Evolutionary conservation across 129 eudicot genomes (phyloP), one percentile per base, ranked within the genome.

Genomic region (Escallonia rubra): DNA sequence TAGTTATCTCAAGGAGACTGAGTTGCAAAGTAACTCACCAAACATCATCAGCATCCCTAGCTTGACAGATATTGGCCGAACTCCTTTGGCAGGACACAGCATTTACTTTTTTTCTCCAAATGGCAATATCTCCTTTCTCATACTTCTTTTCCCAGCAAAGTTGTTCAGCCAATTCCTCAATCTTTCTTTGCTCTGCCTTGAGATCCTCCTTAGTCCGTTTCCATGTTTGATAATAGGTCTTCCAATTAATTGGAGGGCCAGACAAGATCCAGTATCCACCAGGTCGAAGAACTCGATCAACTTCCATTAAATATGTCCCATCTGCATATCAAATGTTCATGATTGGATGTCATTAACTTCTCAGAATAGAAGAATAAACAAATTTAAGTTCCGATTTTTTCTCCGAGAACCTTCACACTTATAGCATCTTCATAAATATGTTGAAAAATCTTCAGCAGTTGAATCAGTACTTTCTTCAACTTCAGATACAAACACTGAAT

Each of bases 111-210:
- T 92, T 92, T 68, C 80, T 84, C 83, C 83, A 92, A 42, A 92
- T 92, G 51, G 94, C 96, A 66, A 80, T 81, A 75, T 92, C 98
- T 65, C 96, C 98, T 69, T 89, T 92, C 79, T 92, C 98, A 60
- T 88, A 88, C 84, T 88, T 88, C 75, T 92, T 92, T 79, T 92
- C 96, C 98, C 98, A 92, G 76, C 98, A 92, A 72, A 92, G 96
- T 59, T 53, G 70, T 55, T 89, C 90, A 13, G 98, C 98, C 55
- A 92, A 78, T 57, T 89, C 87, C 76, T 92, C 98, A 64, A 92
- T 92, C 73, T 75, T 88, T 54, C 61, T 70, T 65, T 92, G 96
- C 77, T 92, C 98, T 49, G 88, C 90, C 61, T 82, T 81, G 65
- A 80, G 70, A 48, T 92, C 98, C 56, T 83, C 98, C 72, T 89